phyloP scores from a whole-genome alignment of 2,329 filamentous ascomycete species.

The Aspergillus unguis region DNA sequence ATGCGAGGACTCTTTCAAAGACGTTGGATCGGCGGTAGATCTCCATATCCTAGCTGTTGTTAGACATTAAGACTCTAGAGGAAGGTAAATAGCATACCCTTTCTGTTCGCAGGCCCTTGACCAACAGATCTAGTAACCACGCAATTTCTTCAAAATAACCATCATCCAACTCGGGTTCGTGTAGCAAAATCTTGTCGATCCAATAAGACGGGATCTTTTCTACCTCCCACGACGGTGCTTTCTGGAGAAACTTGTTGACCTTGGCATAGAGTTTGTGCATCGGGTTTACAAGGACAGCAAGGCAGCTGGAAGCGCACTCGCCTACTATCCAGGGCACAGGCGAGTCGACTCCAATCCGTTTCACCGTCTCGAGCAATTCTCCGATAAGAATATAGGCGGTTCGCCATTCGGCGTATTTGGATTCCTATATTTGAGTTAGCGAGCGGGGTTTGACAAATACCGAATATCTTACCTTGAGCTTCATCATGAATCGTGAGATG shows the following conservation, averaged over 20 bases:
- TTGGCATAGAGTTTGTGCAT: conserved; percentile 82
- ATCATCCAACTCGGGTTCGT: conserved; percentile 69
- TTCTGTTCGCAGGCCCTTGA: conserved; percentile 60
- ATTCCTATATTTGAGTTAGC: conserved; percentile 47
- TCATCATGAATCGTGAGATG: conserved; percentile 45
- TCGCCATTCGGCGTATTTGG: conserved; percentile 69
- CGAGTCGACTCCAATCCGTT: conserved; percentile 50
- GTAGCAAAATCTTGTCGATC: conserved; percentile 69
- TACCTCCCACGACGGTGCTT: conserved; percentile 69
- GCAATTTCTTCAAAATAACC: conserved; percentile 67
- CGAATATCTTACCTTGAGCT: conserved; percentile 42
- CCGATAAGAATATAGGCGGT: conserved; percentile 76
- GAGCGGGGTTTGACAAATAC: background rate
- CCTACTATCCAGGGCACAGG: conserved; percentile 70
- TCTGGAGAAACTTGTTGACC: conserved; percentile 77
- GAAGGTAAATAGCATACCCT: conserved; percentile 41
- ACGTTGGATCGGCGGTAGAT: conserved; percentile 57
- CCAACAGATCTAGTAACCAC: conserved; percentile 70
- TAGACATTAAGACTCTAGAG: conserved; percentile 11
- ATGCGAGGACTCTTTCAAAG: conserved; percentile 70
- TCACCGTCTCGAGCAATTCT: conserved; percentile 74
- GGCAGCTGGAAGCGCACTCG: conserved; percentile 69
- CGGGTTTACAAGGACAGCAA: conserved; percentile 70
- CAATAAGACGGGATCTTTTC: conserved; percentile 56
- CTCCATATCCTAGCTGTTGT: conserved; percentile 41